A percentile compares a stretch with the other conserved stretches of the same genome.
Conservation (phyloP, 208 protist species). For the Acanthamoeba royreba region DNA sequence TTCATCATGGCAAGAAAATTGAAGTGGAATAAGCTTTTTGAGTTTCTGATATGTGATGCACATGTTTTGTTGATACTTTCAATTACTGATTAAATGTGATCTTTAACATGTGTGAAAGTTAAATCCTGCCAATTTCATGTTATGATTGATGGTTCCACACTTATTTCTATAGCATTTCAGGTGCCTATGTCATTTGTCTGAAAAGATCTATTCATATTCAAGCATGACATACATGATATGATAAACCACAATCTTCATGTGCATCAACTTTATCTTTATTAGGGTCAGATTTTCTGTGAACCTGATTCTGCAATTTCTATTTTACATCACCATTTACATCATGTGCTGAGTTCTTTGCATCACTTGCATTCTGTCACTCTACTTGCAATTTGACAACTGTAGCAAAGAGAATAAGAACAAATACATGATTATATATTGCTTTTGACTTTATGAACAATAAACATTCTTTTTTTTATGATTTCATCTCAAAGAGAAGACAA, state of each 20-base stretch:
- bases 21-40: too few relatives aligned
- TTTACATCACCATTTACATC: neutral
- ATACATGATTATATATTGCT: neutral
- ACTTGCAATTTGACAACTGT: neutral
- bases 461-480: too few relatives aligned
- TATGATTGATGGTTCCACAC: neutral
- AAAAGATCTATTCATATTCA: neutral
- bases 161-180: neutral
- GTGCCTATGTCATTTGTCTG: neutral
- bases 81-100: too few relatives aligned
- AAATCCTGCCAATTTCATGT: neutral
- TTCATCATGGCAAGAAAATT: too few relatives aligned
- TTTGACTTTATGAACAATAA: too few relatives aligned
- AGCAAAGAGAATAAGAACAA: neutral
- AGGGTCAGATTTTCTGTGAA: neutral
- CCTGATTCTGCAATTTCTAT: neutral
- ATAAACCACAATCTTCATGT: neutral
- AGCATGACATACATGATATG: neutral
- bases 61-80: too few relatives aligned
- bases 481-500: too few relatives aligned
- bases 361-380: neutral
- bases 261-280: neutral
- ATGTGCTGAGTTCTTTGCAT: neutral
- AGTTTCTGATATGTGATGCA: too few relatives aligned
- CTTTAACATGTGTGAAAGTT: too few relatives aligned